phyloP scores from a whole-genome alignment of 805 yeast genomes.

The Metschnikowia chrysomelidarum region DNA sequence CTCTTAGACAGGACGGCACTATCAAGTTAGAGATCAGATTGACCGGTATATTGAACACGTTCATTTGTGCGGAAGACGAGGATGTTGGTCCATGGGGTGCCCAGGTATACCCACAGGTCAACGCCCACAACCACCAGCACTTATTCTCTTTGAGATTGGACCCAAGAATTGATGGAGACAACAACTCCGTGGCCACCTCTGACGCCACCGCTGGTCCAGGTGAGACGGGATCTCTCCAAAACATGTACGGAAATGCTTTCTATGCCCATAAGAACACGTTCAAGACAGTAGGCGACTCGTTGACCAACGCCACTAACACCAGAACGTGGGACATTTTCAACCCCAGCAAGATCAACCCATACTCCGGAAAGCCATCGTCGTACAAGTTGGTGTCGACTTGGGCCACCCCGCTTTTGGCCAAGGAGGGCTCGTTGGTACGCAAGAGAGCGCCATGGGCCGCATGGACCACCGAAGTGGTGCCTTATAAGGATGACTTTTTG shows the following conservation, averaged over 20 bases:
- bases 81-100: slow-evolving; percentile 75
- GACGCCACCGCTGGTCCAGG: slow-evolving; percentile 60
- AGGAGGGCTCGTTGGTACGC: slow-evolving; percentile 66
- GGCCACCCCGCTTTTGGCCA: slow-evolving; percentile 69
- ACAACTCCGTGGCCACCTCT: slow-evolving; percentile 65
- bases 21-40: slow-evolving; percentile 74
- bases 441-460: slow-evolving; percentile 84
- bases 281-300: slow-evolving; percentile 64
- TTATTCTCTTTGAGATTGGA: slow-evolving; percentile 71
- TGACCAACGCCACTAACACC: slow-evolving; percentile 59
- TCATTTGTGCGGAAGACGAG: slow-evolving; percentile 59
- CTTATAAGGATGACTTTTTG: slow-evolving; percentile 53
- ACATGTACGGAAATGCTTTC: slow-evolving; percentile 76
- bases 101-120: slow-evolving; percentile 70
- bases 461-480: slow-evolving; percentile 63
- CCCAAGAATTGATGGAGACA: slow-evolving; percentile 78
- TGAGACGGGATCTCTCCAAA: slow-evolving; percentile 62
- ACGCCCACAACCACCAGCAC: slow-evolving; percentile 86
- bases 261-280: slow-evolving; percentile 58
- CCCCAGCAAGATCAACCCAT: slow-evolving; percentile 61
- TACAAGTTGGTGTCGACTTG: slow-evolving; percentile 74
- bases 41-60: slow-evolving; percentile 80
- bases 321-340: slow-evolving; percentile 78
- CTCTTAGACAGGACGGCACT: slow-evolving; percentile 77
- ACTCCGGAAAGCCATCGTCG: slow-evolving; percentile 72